phyloP scores from a whole-genome alignment of 306 rosid genomes.

The Medicago lupulina region DNA sequence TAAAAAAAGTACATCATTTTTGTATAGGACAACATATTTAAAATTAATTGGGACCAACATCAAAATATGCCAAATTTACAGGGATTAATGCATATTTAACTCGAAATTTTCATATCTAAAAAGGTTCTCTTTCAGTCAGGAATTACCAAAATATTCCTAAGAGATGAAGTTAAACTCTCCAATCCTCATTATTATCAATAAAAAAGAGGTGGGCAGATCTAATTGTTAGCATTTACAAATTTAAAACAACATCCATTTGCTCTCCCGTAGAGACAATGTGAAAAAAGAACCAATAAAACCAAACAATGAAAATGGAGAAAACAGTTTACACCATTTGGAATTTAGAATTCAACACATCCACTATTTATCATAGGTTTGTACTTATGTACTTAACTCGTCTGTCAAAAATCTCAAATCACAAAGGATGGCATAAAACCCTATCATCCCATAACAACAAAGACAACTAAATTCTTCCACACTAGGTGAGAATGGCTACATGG shows the following conservation, averaged over 20 bases:
- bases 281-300: not conserved
- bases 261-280: not conserved
- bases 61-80: not conserved
- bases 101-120: not conserved
- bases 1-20: not conserved
- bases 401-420: constrained; percentile 4
- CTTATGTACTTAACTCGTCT: not conserved
- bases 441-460: not conserved
- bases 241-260: constrained; percentile 16
- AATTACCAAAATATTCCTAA: not conserved
- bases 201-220: not conserved
- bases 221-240: not conserved
- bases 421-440: constrained; percentile 8
- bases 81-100: not conserved
- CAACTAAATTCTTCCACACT: not conserved
- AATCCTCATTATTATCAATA: constrained; percentile 20
- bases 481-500: not conserved
- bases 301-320: constrained; percentile 3
- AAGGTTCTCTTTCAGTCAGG: not conserved
- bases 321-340: constrained; percentile 11
- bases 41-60: not conserved
- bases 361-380: constrained; percentile 10
- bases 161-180: constrained; percentile 4
- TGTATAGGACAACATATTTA: not conserved
- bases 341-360: constrained; percentile 20